Base-by-base conservation (phyloP, 169 alveolate species). In the Eimeria zaria region DNA sequence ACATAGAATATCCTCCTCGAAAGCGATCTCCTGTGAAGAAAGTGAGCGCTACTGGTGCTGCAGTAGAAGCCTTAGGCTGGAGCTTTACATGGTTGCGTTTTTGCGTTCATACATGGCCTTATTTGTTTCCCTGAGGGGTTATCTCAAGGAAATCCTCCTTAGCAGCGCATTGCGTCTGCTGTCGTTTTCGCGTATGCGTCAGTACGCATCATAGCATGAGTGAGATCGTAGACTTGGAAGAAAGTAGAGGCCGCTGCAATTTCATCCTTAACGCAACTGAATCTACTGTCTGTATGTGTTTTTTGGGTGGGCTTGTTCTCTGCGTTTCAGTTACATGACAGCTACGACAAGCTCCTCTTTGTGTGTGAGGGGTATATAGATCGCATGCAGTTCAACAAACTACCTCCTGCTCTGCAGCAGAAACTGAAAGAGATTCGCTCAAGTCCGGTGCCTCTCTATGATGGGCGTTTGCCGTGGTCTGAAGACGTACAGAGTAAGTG, bases 1-100 rank as follows among this genome's bases (percentile, higher is more conserved):
- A 95, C 89, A 89, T 95, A 46, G 95, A 95, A 64, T 95, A 89
- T 62, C 97, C 97, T 0, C 97, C 97, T 4, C 91, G 95, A 16
- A 74, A 89, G 30, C 78, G 97, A 1, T 95, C 97, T 20, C 46
- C 96, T 4, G 95, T 84, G 30, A 78, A 74, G 76, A 95, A 74
- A 95, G 97, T 95, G 71, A 80, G 39, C 48, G 7, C 11, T 46
- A 24, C 69, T 55, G 22, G 7, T 7, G 74, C 41, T 64, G 8
- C 74, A 27, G 39, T 39, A 64, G 39, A 64, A 22, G 18, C 39
- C 12, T n/a, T 16, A 27, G 36, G 36, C 9, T 64, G 74, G 0
- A 8, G 44, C 41, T 27, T 36, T 20, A n/a, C 74, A 64, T 64
- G 41, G 1, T 22, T 27, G 27, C 74, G 41, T 0, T 18, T 16